A percentile compares a stretch with the other conserved stretches of the same genome.
phyloP scores from a whole-genome alignment of 176 grass and related monocot genomes.

The Rhynchospora breviuscula region DNA sequence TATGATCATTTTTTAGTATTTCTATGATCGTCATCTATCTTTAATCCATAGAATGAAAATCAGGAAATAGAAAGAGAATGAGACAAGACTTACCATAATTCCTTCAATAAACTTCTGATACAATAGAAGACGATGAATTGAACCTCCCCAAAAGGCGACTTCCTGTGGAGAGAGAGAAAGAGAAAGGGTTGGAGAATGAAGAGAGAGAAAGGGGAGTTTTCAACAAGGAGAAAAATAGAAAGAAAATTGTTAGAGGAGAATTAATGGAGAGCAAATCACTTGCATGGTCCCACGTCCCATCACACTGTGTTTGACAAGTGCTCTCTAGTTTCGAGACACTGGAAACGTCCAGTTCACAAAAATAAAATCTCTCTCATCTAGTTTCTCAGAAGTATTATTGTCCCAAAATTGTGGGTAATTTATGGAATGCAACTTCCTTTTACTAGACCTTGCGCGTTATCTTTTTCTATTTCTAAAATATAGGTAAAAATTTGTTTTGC shows the following conservation, averaged over 20 bases:
- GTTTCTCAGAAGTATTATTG: background rate
- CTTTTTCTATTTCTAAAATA: background rate
- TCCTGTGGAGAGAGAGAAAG: background rate
- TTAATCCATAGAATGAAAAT: background rate
- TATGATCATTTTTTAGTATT: background rate
- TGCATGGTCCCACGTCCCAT: conserved; percentile 20
- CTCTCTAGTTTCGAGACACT: background rate
- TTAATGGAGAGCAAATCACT: conserved; percentile 24
- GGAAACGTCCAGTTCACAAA: background rate
- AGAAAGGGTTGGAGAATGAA: background rate
- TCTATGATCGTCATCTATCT: background rate
- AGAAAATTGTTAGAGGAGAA: conserved; percentile 31
- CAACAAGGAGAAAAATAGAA: conserved; percentile 30
- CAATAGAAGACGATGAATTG: background rate
- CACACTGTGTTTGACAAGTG: conserved; percentile 14
- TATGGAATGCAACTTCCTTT: background rate
- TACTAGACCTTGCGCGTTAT: background rate
- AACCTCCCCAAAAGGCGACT: background rate
- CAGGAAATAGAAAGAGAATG: background rate
- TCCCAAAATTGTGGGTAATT: background rate
- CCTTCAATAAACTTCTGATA: background rate
- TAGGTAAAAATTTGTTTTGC: background rate
- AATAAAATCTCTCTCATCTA: background rate
- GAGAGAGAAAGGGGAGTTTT: conserved; percentile 1
- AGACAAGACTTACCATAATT: conserved; percentile 15